phyloP scores from a whole-genome alignment of 78 protist genomes.

The Guillardia theta region DNA sequence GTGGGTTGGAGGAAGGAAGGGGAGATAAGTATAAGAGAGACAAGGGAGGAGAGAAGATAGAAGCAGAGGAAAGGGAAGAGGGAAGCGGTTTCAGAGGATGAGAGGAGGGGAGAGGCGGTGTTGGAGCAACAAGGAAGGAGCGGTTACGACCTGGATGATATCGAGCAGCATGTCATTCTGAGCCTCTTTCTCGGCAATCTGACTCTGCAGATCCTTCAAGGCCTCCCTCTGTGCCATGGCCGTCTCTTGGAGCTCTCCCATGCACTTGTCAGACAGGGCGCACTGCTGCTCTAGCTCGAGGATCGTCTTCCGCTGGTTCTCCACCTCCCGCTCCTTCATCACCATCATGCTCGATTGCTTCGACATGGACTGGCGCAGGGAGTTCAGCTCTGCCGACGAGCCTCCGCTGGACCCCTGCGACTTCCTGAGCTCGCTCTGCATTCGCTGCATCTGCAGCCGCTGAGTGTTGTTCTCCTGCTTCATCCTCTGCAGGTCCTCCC shows the following conservation, averaged over 20 bases:
- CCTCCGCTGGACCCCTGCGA: neutral
- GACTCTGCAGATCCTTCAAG: too few species aligned
- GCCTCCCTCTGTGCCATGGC: neutral
- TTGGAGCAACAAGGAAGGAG: too few species aligned
- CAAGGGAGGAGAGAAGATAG: neutral
- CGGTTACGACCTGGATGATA: too few species aligned
- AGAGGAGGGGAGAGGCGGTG: neutral
- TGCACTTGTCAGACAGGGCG: too few species aligned
- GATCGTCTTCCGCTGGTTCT: too few species aligned
- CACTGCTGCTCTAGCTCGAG: too few species aligned
- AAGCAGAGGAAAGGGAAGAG: neutral
- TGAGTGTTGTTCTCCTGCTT: constrained; percentile 25
- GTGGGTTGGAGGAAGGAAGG: neutral
- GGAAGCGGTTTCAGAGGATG: neutral
- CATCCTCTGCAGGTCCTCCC: neutral
- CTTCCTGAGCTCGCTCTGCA: constrained; percentile 27
- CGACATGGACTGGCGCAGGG: neutral
- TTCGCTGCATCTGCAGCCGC: constrained; percentile 8
- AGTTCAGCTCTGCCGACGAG: neutral
- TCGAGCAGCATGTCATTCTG: too few species aligned
- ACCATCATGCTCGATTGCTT: too few species aligned
- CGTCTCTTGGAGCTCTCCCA: too few species aligned
- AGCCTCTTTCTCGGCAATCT: too few species aligned
- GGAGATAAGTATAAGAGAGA: neutral
- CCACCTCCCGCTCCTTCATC: neutral